phyloP scores from a whole-genome alignment of 768 basidiomycete species.

The Dioszegia aurantiaca region DNA sequence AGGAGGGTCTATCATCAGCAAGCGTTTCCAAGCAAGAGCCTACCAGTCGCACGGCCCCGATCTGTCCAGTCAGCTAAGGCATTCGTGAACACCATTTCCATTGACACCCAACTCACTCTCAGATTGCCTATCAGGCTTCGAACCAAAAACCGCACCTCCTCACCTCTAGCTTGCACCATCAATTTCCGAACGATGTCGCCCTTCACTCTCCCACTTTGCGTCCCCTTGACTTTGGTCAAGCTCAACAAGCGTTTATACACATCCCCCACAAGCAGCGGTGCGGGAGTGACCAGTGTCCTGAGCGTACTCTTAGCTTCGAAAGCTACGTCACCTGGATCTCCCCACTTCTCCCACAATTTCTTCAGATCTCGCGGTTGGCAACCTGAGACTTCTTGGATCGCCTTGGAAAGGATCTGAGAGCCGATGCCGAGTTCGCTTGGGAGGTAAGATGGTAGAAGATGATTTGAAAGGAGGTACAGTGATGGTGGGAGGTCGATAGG shows the following conservation, averaged over 20 bases:
- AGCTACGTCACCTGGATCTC: conserved; percentile 86
- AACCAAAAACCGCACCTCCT: conserved; percentile 80
- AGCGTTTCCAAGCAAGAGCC: conserved; percentile 4
- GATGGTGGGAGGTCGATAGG: conserved; percentile 69
- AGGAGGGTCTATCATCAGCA: conserved; percentile 59
- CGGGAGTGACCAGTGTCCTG: conserved; percentile 46
- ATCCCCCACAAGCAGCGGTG: conserved; percentile 55
- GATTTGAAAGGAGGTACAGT: conserved; percentile 77
- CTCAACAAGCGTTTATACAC: conserved; percentile 69
- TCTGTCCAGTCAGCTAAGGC: conserved; percentile 45
- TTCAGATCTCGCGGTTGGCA: conserved; percentile 41
- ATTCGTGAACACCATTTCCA: too few species aligned
- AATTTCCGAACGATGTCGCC: conserved; percentile 75
- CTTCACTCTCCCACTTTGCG: conserved; percentile 72
- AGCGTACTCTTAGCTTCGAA: conserved; percentile 65
- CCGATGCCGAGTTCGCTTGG: conserved; percentile 58
- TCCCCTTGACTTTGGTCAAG: conserved; percentile 68
- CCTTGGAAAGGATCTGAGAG: conserved; percentile 57
- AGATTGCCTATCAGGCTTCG: conserved; percentile 50
- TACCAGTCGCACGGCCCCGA: conserved; percentile 76
- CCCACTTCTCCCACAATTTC: conserved; percentile 62
- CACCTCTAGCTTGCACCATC: conserved; percentile 77
- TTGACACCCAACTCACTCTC: conserved; percentile 31
- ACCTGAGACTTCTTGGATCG: conserved; percentile 46
- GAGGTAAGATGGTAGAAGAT: conserved; percentile 70